phyloP scores from a whole-genome alignment of 805 yeast genomes.

The Wickerhamomyces hampshirensis region DNA sequence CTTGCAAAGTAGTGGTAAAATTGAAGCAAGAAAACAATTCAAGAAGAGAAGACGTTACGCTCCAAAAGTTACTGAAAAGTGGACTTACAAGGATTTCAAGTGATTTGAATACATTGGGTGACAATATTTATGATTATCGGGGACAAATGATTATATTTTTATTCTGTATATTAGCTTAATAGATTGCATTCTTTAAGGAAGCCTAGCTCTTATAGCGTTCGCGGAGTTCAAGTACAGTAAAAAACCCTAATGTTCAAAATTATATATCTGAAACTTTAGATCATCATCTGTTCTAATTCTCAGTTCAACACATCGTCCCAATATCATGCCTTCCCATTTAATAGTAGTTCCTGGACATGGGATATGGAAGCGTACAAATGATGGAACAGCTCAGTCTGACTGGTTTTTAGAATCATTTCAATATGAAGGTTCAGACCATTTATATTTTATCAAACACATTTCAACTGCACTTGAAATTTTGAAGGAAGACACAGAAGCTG shows the following conservation, averaged over 20 bases:
- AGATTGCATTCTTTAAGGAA: too few species aligned
- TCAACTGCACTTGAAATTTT: constrained; percentile 36
- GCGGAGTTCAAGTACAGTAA: too few species aligned
- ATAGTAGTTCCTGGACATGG: constrained; percentile 61
- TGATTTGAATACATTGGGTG: constrained; percentile 24
- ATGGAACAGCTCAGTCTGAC: constrained; percentile 45
- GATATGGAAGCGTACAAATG: constrained; percentile 45
- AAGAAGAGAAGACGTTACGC: constrained; percentile 63
- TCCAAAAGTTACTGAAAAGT: constrained; percentile 81
- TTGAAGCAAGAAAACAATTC: constrained; percentile 74
- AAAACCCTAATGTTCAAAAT: too few species aligned
- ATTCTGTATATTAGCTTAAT: too few species aligned
- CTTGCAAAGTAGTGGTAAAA: constrained; percentile 78
- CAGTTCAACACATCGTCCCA: too few species aligned
- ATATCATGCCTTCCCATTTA: constrained; percentile 22
- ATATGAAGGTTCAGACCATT: constrained; percentile 61
- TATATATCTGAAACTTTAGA: too few species aligned
- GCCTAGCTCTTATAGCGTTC: too few species aligned
- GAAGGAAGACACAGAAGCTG: constrained; percentile 26
- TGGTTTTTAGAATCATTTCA: constrained; percentile 73
- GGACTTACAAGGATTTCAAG: constrained; percentile 88
- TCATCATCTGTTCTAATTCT: too few species aligned
- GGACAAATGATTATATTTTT: too few species aligned
- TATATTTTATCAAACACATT: constrained; percentile 61
- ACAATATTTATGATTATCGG: too few species aligned